These are phyloP conservation scores for Nitzschia putrida DNA, from an alignment of 108 stramenopile genomes.

Conservation along the genomic window DNA sequence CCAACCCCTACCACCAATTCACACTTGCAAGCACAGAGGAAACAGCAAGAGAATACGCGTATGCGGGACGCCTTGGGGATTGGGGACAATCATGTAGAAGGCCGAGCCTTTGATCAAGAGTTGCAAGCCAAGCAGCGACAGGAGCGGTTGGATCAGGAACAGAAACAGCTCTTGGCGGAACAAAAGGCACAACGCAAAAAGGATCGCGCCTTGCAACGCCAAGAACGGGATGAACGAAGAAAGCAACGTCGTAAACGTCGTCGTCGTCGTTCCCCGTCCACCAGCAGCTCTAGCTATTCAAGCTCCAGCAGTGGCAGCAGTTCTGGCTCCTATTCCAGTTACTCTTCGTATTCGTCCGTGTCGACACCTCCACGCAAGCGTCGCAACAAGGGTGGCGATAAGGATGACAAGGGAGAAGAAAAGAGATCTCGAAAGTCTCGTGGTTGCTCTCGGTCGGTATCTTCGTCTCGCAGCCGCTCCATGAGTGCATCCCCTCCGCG, in stretches of 20 bases:
- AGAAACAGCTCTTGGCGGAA: slow-evolving; percentile 13
- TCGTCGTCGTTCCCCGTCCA: slow-evolving; percentile 34
- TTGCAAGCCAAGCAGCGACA: slow-evolving; percentile 61
- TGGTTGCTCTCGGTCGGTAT: no score
- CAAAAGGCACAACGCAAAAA: slow-evolving; percentile 48
- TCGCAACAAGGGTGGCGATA: no score
- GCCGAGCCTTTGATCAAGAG: slow-evolving; percentile 82
- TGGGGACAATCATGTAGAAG: slow-evolving; percentile 62
- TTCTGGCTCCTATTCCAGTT: slow-evolving; percentile 10
- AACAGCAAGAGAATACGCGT: slow-evolving; percentile 60
- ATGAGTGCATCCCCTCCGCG: neutral
- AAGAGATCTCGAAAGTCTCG: no score
- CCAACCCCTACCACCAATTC: slow-evolving; percentile 33
- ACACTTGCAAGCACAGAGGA: slow-evolving; percentile 43
- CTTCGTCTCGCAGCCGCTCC: neutral
- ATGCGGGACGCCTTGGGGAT: slow-evolving; percentile 72
- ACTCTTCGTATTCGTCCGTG: slow-evolving; percentile 5
- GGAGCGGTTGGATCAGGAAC: slow-evolving; percentile 48
- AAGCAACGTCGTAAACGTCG: slow-evolving; percentile 26
- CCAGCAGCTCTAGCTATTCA: slow-evolving; percentile 39
- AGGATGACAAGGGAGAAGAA: no score
- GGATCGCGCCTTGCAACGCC: slow-evolving; percentile 45
- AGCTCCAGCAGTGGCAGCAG: slow-evolving; percentile 5
- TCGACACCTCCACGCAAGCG: neutral
- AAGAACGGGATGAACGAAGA: slow-evolving; percentile 34